Base-by-base conservation (phyloP, 2,329 filamentous ascomycete species). In the Alternaria ventricosa region DNA sequence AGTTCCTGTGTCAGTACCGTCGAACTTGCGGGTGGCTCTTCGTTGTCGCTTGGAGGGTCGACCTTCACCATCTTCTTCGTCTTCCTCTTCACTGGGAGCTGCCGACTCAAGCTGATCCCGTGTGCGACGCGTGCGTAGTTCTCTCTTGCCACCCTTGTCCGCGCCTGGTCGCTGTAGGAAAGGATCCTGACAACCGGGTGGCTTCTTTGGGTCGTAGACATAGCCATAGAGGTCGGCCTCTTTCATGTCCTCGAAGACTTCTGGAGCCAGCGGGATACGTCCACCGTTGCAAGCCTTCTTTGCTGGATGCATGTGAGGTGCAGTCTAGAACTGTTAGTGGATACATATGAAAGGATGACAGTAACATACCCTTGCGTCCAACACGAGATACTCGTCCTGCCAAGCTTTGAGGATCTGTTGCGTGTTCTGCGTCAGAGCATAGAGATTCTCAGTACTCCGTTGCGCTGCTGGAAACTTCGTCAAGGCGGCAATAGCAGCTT, bases 151-250 rank as follows among this genome's bases (percentile, higher is more conserved):
- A 28, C 77, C 79, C 56, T 75, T 77, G 44, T 84, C 83, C 56
- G 81, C 79, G 4, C 82, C 79, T 51, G 82, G 80, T 33, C 80
- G 78, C 65, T 89, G 87, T 1, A 81, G 75, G 61, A 87, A 87
- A 0, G 88, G 86, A 70, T 89, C 85, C 67, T 89, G 87, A 57
- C 78, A 80, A n/a, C 84, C 84, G 12, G 78, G 77, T 47, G 80
- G 69, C 61, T 83, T 84, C 68, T 85, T 85, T 0, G 84, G 76
- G 64, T 87, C 86, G 72, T 87, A 87, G 33, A 82, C 83, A 73
- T 89, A 89, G 59, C 86, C 86, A 71, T 89, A 90, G 0, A 90
- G 78, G 61, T 85, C 84, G 1, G 87, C 84, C 77, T 89, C 87
- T 67, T 88, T 88, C 75, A 85, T 85, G 67, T 88, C 87, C 70